Percentiles rank a stretch among this genome's conserved stretches.
phyloP scores from a whole-genome alignment of 2,329 filamentous ascomycete species.

The Ascosphaera apis region DNA sequence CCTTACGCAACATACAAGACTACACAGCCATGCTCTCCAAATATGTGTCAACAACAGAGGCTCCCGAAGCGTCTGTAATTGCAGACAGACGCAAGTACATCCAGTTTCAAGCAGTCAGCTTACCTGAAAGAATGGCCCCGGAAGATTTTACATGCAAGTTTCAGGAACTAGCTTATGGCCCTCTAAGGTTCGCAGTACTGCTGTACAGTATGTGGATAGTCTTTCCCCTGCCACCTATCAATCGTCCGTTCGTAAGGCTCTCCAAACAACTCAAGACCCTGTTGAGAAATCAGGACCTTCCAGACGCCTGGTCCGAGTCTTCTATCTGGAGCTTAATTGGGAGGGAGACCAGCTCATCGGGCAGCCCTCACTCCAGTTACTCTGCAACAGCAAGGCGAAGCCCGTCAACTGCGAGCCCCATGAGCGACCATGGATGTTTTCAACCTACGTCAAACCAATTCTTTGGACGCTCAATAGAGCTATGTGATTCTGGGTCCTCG shows the following conservation, averaged over 20 bases:
- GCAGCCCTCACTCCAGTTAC: too few species aligned
- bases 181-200: slow-evolving; percentile 10
- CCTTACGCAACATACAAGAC: slow-evolving; percentile 9
- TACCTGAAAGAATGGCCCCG: slow-evolving; percentile 5
- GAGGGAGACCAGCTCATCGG: background rate
- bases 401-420: too few species aligned
- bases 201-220: slow-evolving; percentile 18
- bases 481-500: background rate
- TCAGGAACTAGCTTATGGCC: background rate
- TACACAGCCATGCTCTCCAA: slow-evolving; percentile 8
- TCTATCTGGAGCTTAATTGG: slow-evolving; percentile 5
- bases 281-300: slow-evolving; percentile 8
- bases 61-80: slow-evolving; percentile 6
- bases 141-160: background rate
- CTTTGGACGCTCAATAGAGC: slow-evolving; percentile 1
- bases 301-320: slow-evolving; percentile 10
- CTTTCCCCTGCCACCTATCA: slow-evolving; percentile 17
- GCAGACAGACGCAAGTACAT: slow-evolving; percentile 18
- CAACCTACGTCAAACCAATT: background rate
- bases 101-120: slow-evolving; percentile 14
- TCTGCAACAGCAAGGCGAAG: too few species aligned
- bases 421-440: background rate
- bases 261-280: slow-evolving; percentile 9
- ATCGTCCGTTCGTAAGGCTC: slow-evolving; percentile 13
- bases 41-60: background rate